Conservation (phyloP, 1,284 basidiomycete genomes). For the Malassezia sp. region DNA sequence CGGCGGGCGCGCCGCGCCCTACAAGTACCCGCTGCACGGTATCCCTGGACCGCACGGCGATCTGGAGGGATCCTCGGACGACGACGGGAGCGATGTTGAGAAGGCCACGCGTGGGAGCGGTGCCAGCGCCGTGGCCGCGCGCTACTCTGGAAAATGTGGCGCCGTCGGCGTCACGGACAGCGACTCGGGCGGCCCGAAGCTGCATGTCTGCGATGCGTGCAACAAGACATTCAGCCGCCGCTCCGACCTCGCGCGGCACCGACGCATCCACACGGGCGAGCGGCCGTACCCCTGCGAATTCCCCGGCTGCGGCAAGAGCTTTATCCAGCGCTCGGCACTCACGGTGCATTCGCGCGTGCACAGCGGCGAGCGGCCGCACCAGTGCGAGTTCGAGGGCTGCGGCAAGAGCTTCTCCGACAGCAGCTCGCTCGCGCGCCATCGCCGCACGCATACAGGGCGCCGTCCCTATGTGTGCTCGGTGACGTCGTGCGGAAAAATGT, state of each 20-base stretch:
- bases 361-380: slow-evolving; percentile 77
- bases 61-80: slow-evolving; percentile 10
- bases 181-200: slow-evolving; percentile 44
- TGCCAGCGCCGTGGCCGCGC: not conserved
- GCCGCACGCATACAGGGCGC: slow-evolving; percentile 60
- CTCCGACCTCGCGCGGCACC: slow-evolving; percentile 52
- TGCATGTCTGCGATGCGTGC: slow-evolving; percentile 42
- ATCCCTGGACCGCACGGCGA: not conserved
- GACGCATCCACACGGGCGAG: slow-evolving; percentile 77
- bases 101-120: not conserved
- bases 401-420: slow-evolving; percentile 54
- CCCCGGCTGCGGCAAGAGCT: slow-evolving; percentile 48
- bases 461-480: slow-evolving; percentile 46
- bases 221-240: slow-evolving; percentile 42
- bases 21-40: slow-evolving; percentile 6
- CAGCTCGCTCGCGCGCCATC: slow-evolving; percentile 54
- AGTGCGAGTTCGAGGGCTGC: slow-evolving; percentile 57
- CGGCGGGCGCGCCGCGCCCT: not conserved
- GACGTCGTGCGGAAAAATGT: slow-evolving; percentile 43
- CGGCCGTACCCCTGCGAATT: slow-evolving; percentile 59
- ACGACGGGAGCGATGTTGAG: slow-evolving; percentile 9
- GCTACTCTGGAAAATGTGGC: slow-evolving; percentile 19
- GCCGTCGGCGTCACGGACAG: slow-evolving; percentile 24
- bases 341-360: slow-evolving; percentile 75
- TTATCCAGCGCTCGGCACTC: slow-evolving; percentile 53